Evolutionary conservation across 164 flowering plant species (phyloP).

Genomic region (Dillenia suffruticosa): DNA sequence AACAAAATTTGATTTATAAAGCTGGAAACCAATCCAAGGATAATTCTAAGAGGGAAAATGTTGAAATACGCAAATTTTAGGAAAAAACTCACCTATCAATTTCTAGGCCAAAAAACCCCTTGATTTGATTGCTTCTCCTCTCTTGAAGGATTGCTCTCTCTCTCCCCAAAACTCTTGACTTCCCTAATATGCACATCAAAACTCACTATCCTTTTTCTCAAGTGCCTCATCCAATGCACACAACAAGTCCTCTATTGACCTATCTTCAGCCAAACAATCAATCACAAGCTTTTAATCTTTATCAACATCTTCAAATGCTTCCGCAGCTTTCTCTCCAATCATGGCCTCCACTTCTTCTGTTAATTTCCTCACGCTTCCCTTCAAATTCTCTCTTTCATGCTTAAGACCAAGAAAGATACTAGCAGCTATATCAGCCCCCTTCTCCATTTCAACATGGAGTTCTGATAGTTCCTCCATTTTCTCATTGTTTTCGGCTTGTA

Average conservation of each 20-base stretch:
- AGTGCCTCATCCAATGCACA: constrained; percentile 48
- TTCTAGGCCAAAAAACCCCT: constrained; percentile 1
- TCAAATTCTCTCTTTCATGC: constrained; percentile 28
- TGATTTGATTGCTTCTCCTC: constrained; percentile 13
- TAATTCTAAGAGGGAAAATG: neutral
- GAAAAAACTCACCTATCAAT: neutral
- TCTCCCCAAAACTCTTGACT: constrained; percentile 25
- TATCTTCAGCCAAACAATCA: constrained; percentile 30
- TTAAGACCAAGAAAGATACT: constrained; percentile 24
- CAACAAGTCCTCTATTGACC: constrained; percentile 50
- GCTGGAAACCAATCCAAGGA: neutral
- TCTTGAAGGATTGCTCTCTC: constrained; percentile 27
- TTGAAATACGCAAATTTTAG: too few relatives aligned
- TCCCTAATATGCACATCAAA: constrained; percentile 37
- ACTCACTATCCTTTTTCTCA: constrained; percentile 23
- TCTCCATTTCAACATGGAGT: constrained; percentile 24
- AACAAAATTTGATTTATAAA: neutral
- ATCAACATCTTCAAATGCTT: constrained; percentile 35
- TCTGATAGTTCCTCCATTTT: constrained; percentile 29
- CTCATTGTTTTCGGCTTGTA: constrained; percentile 13
- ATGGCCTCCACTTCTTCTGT: constrained; percentile 5
- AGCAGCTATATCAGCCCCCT: constrained; percentile 14
- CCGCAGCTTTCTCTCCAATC: constrained; percentile 11
- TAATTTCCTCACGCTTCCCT: constrained; percentile 17
- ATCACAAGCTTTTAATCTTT: constrained; percentile 19